Percentiles rank a stretch among this genome's conserved stretches.
phyloP scores from a whole-genome alignment of 768 basidiomycete species.

The Serpula lacrymans region DNA sequence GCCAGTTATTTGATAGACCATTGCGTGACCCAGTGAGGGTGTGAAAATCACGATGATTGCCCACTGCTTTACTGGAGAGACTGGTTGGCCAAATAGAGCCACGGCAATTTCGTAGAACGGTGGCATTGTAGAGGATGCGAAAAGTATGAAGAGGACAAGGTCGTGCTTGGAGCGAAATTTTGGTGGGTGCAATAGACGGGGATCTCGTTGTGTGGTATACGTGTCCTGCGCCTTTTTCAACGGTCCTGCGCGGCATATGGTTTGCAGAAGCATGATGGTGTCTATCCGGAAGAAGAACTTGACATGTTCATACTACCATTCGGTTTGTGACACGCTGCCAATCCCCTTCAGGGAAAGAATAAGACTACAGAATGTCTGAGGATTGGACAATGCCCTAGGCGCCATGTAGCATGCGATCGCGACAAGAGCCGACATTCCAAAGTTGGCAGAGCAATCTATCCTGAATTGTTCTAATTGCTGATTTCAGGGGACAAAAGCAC shows the following conservation, averaged over 20 bases:
- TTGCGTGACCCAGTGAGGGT: slow-evolving; percentile 22
- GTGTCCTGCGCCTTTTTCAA: too few relatives aligned
- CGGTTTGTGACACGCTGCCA: slow-evolving; percentile 12
- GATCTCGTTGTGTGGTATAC: too few relatives aligned
- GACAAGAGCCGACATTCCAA: slow-evolving; percentile 15
- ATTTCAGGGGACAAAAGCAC: slow-evolving; percentile 17
- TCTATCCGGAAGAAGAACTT: slow-evolving; percentile 7
- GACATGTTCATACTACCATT: slow-evolving; percentile 11
- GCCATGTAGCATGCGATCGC: slow-evolving; percentile 4
- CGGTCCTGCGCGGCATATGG: too few relatives aligned
- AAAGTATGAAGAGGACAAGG: neutral
- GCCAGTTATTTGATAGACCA: slow-evolving; percentile 29
- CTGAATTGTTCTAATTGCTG: slow-evolving; percentile 29
- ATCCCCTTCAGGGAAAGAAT: slow-evolving; percentile 6
- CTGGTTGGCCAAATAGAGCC: slow-evolving; percentile 21
- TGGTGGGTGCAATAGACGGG: slow-evolving; percentile 13
- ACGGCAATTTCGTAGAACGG: slow-evolving; percentile 31
- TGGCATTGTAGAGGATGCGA: slow-evolving; percentile 19
- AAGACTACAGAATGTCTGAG: too few relatives aligned
- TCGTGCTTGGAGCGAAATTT: slow-evolving; percentile 14
- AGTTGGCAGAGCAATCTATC: slow-evolving; percentile 27
- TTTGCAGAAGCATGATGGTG: slow-evolving; percentile 11
- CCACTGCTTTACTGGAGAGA: slow-evolving; percentile 21
- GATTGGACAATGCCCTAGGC: slow-evolving; percentile 3
- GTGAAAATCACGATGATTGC: slow-evolving; percentile 25